phyloP scores from a whole-genome alignment of 1,284 basidiomycete species.

The Leccinum griseonigrum region DNA sequence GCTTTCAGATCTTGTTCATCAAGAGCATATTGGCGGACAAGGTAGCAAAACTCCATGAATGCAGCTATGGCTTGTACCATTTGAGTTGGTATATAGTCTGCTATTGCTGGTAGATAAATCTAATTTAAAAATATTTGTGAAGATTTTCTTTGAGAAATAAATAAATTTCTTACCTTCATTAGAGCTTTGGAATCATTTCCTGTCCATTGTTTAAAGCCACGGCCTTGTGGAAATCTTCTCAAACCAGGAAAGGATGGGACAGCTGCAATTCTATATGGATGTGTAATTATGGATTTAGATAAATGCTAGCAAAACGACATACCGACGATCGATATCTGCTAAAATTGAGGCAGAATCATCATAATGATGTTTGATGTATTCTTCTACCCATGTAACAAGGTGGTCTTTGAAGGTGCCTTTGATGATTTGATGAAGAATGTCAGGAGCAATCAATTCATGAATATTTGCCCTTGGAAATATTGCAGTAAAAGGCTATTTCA shows the following conservation, averaged over 20 bases:
- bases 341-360: neutral
- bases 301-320: neutral
- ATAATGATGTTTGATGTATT: neutral
- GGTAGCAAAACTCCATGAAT: constrained; percentile 13
- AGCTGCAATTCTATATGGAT: neutral
- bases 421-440: neutral
- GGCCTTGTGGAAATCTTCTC: neutral
- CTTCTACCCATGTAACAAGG: neutral
- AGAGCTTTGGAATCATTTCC: neutral
- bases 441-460: neutral
- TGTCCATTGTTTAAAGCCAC: neutral
- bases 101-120: constrained; percentile 15
- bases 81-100: constrained; percentile 4
- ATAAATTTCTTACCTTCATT: neutral
- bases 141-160: no score
- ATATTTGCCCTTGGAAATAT: neutral
- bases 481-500: neutral
- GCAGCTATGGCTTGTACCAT: constrained; percentile 7
- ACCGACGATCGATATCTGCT: neutral
- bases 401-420: neutral
- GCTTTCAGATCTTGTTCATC: neutral
- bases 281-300: neutral
- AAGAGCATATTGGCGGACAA: neutral
- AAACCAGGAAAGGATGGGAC: neutral
- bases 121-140: neutral